phyloP scores from a whole-genome alignment of 2,329 filamentous ascomycete species.

The Pyricularia grisea region DNA sequence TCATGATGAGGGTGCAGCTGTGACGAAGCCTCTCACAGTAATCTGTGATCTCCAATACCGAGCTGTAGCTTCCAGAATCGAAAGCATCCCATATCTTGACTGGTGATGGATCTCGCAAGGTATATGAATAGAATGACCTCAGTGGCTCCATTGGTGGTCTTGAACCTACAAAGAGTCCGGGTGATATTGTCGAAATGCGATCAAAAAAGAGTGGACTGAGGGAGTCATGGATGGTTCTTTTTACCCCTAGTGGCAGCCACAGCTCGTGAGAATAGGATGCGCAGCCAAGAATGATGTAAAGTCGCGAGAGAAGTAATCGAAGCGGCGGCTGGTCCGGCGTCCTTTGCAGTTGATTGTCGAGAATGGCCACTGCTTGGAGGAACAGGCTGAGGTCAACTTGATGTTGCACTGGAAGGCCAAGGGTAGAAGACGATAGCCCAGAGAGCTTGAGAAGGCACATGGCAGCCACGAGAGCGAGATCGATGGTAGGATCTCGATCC shows the following conservation, averaged over 20 bases:
- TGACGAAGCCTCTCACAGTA: conserved; percentile 33
- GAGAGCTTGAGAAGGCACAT: conserved; percentile 20
- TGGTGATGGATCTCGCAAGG: conserved; percentile 26
- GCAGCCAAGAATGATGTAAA: conserved; percentile 42
- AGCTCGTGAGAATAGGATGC: conserved; percentile 34
- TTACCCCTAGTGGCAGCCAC: conserved; percentile 43
- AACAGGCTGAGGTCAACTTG: neutral
- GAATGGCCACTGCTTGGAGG: conserved; percentile 37
- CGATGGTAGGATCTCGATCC: conserved; percentile 22
- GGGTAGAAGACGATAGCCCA: conserved; percentile 10
- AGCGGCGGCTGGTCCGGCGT: conserved; percentile 36
- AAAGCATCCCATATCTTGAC: conserved; percentile 39
- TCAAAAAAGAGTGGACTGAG: conserved; percentile 46
- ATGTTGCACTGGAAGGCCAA: neutral
- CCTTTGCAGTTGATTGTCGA: conserved; percentile 37
- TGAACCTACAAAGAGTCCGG: conserved; percentile 27
- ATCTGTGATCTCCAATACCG: conserved; percentile 35
- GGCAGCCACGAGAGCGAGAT: conserved; percentile 21
- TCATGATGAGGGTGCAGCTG: conserved; percentile 44
- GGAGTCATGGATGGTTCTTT: conserved; percentile 48
- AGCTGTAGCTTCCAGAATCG: conserved; percentile 38
- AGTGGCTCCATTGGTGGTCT: conserved; percentile 30
- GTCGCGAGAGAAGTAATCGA: conserved; percentile 38
- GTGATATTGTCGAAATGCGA: conserved; percentile 41
- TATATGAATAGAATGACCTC: conserved; percentile 33